Evolutionary conservation across 495 filamentous ascomycete species (phyloP), one percentile per base, ranked within the genome.

Genomic region (Aspergillus panamensis): DNA sequence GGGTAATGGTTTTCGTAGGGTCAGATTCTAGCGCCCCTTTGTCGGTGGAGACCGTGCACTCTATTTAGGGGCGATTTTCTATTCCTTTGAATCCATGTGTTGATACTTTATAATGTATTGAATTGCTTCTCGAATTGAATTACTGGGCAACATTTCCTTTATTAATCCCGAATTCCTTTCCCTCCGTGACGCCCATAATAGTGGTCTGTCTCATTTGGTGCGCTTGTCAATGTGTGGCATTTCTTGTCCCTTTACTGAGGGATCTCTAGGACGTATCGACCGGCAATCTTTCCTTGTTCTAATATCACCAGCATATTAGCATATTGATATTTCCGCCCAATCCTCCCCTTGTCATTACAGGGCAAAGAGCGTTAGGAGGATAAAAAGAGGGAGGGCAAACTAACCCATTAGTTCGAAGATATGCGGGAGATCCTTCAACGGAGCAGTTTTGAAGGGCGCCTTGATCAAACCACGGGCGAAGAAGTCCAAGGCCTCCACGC

Each of bases 401-500:
- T 21, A 63, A 78, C 76, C 69, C 87, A 91, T 90, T 55, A 89
- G 51, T 45, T 89, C 77, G 61, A 87, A 96, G 12, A 96, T 85
- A 61, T 87, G 80, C 20, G 87, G 80, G 31, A 97, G 76, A 67
- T 96, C 81, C 63, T 82, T 82, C 60, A 97, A 73, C 1, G 90
- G 90, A 49, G 85, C 83, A 32, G 80, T 82, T 85, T 96, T 94
- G 81, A 84, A 93, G 0, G 92, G 93, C 1, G 86, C 86, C 57
- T 90, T 86, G 80, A 97, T 90, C 60, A 94, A 68, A 3, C 92
- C 92, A 14, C 89, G 79, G 30, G 81, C 70, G 76, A 84, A 96
- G 80, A 96, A 96, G 63, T 96, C 92, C 44, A 96, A 73, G 8
- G 92, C 92, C 71, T 97, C 92, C 13, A 83, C 77, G 0, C 82